Evolutionary conservation across 2,329 filamentous ascomycete species (phyloP).

Genomic region (Alternaria atra): DNA sequence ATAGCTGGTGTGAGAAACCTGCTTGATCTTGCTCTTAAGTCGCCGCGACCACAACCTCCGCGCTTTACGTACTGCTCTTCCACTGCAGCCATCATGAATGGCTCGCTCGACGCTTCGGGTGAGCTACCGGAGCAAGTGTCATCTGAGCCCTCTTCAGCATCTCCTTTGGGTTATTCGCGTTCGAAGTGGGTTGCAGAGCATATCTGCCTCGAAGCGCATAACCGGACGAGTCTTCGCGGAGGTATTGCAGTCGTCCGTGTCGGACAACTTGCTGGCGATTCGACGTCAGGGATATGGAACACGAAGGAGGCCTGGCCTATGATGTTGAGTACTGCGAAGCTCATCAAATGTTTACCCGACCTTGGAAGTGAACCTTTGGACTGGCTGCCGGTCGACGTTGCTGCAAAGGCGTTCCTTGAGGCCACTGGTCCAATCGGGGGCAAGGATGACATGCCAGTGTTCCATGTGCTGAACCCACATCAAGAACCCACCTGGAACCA

Average conservation of each 20-base stretch:
- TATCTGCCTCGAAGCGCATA: slow-evolving; percentile 57
- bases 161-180: slow-evolving; percentile 63
- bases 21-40: slow-evolving; percentile 55
- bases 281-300: slow-evolving; percentile 40
- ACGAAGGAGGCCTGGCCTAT: slow-evolving; percentile 49
- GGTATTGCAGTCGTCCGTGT: slow-evolving; percentile 49
- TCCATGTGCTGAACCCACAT: slow-evolving; percentile 61
- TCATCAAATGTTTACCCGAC: slow-evolving; percentile 44
- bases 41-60: slow-evolving; percentile 40
- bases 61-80: slow-evolving; percentile 63
- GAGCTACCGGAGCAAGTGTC: slow-evolving; percentile 55
- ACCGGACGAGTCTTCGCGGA: slow-evolving; percentile 39
- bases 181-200: slow-evolving; percentile 67
- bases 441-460: slow-evolving; percentile 44
- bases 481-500: slow-evolving; percentile 55
- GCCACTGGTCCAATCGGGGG: slow-evolving; percentile 38
- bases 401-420: slow-evolving; percentile 59
- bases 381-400: slow-evolving; percentile 48
- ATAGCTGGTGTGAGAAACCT: slow-evolving; percentile 62
- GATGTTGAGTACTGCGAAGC: slow-evolving; percentile 44
- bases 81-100: slow-evolving; percentile 56
- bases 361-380: slow-evolving; percentile 39
- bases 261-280: slow-evolving; percentile 53
- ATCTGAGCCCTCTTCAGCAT: slow-evolving; percentile 54
- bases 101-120: slow-evolving; percentile 18